These are phyloP conservation scores for Pichia terricola DNA, from an alignment of 1,139 yeast species.

Conservation along the genomic window DNA sequence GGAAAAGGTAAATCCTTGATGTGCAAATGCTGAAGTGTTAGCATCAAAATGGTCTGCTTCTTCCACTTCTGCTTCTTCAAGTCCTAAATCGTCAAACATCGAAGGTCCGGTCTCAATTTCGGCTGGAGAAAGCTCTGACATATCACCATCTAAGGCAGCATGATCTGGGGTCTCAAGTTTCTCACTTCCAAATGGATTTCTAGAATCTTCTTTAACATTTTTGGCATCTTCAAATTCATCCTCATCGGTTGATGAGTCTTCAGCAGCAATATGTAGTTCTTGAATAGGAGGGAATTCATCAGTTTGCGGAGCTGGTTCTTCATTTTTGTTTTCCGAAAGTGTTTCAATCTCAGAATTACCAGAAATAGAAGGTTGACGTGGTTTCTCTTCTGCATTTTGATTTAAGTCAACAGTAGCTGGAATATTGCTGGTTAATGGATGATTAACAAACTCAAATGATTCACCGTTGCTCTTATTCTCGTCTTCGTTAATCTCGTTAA, in stretches of 20 bases:
- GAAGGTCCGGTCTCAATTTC: constrained; percentile 21
- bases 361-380: background rate
- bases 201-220: constrained; percentile 3
- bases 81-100: constrained; percentile 41
- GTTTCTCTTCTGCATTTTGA: background rate
- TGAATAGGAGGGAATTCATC: constrained; percentile 12
- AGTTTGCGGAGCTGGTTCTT: background rate
- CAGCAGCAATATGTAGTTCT: constrained; percentile 10
- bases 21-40: constrained; percentile 5
- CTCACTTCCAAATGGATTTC: constrained; percentile 22
- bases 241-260: constrained; percentile 33
- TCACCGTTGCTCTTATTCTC: background rate
- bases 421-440: background rate
- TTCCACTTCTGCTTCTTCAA: constrained; percentile 41
- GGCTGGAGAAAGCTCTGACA: background rate
- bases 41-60: constrained; percentile 29
- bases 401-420: background rate
- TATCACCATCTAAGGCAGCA: background rate
- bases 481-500: constrained; percentile 9
- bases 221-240: constrained; percentile 23
- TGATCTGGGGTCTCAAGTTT: background rate
- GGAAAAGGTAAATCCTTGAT: constrained; percentile 19
- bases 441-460: background rate
- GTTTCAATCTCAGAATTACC: constrained; percentile 1
- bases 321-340: constrained; percentile 3